phyloP scores from a whole-genome alignment of 129 eudicot genomes.

The Lactuca saligna region DNA sequence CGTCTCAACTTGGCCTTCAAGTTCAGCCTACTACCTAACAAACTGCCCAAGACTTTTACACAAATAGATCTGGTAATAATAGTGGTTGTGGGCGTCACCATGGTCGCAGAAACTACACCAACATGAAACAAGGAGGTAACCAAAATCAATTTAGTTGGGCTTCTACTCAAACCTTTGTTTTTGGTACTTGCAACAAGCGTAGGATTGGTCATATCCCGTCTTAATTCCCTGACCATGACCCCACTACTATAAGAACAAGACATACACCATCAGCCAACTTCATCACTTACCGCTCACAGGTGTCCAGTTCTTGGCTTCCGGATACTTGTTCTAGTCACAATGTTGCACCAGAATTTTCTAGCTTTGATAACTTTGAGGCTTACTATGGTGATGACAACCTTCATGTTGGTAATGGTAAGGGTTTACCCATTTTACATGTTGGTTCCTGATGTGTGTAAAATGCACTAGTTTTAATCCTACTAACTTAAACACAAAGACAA shows the following conservation, averaged over 20 bases:
- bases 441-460: no score
- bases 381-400: not conserved
- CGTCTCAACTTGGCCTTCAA: not conserved
- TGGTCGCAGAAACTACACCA: not conserved
- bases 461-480: no score
- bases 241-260: not conserved
- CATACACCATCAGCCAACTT: not conserved
- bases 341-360: not conserved
- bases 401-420: not conserved
- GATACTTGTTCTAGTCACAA: not conserved
- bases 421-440: not conserved
- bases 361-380: not conserved
- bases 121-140: not conserved
- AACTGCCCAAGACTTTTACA: not conserved
- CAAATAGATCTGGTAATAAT: not conserved
- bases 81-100: not conserved
- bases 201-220: not conserved
- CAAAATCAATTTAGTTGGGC: conserved; percentile 7
- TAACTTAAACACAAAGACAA: no score
- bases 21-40: not conserved
- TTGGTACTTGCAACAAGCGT: not conserved
- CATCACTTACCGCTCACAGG: not conserved
- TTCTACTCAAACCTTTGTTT: not conserved
- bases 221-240: conserved; percentile 1
- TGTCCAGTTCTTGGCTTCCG: not conserved